These are phyloP conservation scores for Rhipidocladum racemiflorum DNA, from an alignment of 176 grass and related monocot species.

Conservation along the genomic window DNA sequence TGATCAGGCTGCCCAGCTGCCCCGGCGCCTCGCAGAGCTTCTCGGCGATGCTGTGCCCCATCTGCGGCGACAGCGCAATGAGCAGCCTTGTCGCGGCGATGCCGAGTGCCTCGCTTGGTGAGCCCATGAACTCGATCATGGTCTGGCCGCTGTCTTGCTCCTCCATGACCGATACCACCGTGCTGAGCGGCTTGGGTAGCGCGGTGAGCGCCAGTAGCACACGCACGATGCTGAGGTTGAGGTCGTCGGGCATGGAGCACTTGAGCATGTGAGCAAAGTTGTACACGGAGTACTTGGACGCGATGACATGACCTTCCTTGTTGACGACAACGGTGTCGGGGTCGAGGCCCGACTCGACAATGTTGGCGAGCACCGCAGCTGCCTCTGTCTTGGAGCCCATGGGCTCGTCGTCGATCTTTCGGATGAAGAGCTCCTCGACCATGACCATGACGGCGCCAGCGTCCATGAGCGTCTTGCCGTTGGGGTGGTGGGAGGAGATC, in stretches of 20 bases:
- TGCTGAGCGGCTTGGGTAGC: conserved; percentile 46
- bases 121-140: conserved; percentile 59
- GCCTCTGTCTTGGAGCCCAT: conserved; percentile 61
- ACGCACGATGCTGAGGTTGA: conserved; percentile 65
- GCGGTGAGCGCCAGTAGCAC: conserved; percentile 57
- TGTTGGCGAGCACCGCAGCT: conserved; percentile 64
- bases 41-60: conserved; percentile 75
- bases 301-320: conserved; percentile 86
- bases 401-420: conserved; percentile 55
- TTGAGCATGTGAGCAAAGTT: conserved; percentile 88
- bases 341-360: conserved; percentile 60
- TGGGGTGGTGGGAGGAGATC: conserved; percentile 72
- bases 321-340: conserved; percentile 53
- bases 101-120: conserved; percentile 45
- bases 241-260: conserved; percentile 49
- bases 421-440: conserved; percentile 66
- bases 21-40: conserved; percentile 61
- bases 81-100: conserved; percentile 58
- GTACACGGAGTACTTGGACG: conserved; percentile 86
- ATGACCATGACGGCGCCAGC: conserved; percentile 55
- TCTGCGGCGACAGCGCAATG: conserved; percentile 45
- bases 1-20: conserved; percentile 58
- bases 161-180: conserved; percentile 70
- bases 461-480: conserved; percentile 50
- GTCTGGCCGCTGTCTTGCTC: conserved; percentile 55